Percentiles rank a stretch among this genome's conserved stretches.
These are phyloP conservation scores for Papiliotrema fonsecae DNA, from an alignment of 1,284 basidiomycete species.

Conservation along the genomic window DNA sequence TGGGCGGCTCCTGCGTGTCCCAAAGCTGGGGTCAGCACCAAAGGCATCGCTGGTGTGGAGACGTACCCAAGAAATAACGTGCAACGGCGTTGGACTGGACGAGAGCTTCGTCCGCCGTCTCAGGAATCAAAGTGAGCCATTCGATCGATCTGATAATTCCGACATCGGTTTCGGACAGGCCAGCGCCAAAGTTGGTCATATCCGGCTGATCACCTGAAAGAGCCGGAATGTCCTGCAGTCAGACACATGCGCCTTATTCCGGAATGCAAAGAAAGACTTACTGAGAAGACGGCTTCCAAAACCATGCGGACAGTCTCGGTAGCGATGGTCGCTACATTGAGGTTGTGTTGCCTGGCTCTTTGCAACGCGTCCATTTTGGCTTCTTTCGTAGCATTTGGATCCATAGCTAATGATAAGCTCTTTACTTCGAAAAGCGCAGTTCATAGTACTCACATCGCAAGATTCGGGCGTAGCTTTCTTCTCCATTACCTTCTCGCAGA, in stretches of 20 bases:
- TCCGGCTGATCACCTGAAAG: conserved; percentile 43
- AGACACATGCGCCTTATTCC: not conserved
- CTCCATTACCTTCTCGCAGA: conserved; percentile 77
- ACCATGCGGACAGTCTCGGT: conserved; percentile 68
- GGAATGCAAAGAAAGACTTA: conserved; percentile 37
- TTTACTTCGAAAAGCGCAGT: not conserved
- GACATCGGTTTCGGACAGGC: conserved; percentile 52
- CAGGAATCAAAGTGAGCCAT: conserved; percentile 79
- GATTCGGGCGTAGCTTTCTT: conserved; percentile 89
- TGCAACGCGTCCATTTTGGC: conserved; percentile 70
- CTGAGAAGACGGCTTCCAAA: conserved; percentile 70
- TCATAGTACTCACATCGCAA: conserved; percentile 55
- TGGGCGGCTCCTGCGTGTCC: conserved; percentile 70
- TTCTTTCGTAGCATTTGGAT: conserved; percentile 61
- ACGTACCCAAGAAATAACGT: conserved; percentile 77
- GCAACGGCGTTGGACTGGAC: conserved; percentile 78
- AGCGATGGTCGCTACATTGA: conserved; percentile 79
- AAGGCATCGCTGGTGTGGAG: not conserved
- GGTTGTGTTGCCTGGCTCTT: conserved; percentile 73
- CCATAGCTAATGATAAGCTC: conserved; percentile 54
- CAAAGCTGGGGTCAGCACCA: conserved; percentile 52
- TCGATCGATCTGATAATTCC: conserved; percentile 81
- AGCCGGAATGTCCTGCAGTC: conserved; percentile 27
- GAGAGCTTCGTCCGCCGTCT: conserved; percentile 71
- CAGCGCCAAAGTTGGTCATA: conserved; percentile 54